Conservation (phyloP, 352 stramenopile genomes). For the Detonula confervacea region DNA sequence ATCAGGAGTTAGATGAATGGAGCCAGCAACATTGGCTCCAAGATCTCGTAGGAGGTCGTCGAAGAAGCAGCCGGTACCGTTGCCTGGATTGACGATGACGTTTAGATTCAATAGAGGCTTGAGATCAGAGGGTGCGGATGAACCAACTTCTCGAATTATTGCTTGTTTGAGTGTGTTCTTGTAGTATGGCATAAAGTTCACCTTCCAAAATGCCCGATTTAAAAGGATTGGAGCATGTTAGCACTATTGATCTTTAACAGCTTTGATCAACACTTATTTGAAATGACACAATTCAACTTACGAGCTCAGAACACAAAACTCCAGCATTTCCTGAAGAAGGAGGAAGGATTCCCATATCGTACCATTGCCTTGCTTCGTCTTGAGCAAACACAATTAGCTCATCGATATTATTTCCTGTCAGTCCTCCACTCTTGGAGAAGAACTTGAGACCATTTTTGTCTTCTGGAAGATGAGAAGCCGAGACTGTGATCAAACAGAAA, state of each 20-base stretch:
- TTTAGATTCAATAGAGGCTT: slow-evolving; percentile 65
- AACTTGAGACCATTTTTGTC: slow-evolving; percentile 85
- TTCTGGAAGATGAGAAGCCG: slow-evolving; percentile 75
- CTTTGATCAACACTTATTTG: not conserved
- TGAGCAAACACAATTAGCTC: slow-evolving; percentile 47
- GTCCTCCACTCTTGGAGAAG: slow-evolving; percentile 62
- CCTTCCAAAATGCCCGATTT: slow-evolving; percentile 39
- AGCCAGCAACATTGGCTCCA: slow-evolving; percentile 69
- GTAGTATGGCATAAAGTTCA: slow-evolving; percentile 79
- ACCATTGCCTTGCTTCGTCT: slow-evolving; percentile 51
- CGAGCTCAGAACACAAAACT: slow-evolving; percentile 61
- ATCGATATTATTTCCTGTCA: slow-evolving; percentile 58
- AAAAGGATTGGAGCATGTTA: too few relatives aligned
- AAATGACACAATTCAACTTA: too few relatives aligned
- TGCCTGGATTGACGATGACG: slow-evolving; percentile 79
- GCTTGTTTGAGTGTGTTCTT: slow-evolving; percentile 54
- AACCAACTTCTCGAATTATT: slow-evolving; percentile 57
- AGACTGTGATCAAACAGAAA: too few relatives aligned
- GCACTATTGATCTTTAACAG: too few relatives aligned
- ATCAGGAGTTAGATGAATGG: slow-evolving; percentile 63
- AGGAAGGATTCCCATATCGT: slow-evolving; percentile 64
- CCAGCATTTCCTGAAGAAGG: slow-evolving; percentile 61
- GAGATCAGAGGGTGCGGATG: not conserved
- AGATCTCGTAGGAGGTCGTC: slow-evolving; percentile 64
- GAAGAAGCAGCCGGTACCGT: slow-evolving; percentile 81